Percentiles rank a stretch among this genome's conserved stretches.
These are phyloP conservation scores for Populus tremula DNA, from an alignment of 345 rosid species.

Conservation along the genomic window DNA sequence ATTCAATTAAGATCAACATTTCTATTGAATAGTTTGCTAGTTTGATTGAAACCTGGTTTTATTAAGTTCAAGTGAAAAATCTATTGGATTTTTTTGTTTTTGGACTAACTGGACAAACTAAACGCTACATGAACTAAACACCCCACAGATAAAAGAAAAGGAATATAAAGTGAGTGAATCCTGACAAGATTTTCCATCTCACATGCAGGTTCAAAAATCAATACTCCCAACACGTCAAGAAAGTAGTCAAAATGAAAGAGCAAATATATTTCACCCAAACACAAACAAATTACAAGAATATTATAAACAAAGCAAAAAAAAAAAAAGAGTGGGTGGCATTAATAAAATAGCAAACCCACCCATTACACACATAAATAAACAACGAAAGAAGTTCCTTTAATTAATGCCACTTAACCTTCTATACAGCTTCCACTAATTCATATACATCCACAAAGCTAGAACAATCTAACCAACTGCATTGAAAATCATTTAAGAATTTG, in stretches of 20 bases:
- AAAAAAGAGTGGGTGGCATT: neutral
- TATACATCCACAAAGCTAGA: neutral
- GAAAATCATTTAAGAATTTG: neutral
- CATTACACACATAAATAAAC: neutral
- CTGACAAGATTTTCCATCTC: too few species aligned
- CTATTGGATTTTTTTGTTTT: neutral
- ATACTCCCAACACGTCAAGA: neutral
- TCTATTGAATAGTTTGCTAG: neutral
- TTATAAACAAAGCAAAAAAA: neutral
- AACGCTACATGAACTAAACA: too few species aligned
- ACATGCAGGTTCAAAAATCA: too few species aligned
- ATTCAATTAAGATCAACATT: neutral
- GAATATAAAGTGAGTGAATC: neutral
- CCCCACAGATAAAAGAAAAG: neutral
- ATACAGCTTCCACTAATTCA: neutral
- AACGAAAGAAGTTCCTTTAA: neutral
- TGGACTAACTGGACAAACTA: neutral
- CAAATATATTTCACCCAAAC: neutral
- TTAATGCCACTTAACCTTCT: neutral
- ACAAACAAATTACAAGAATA: neutral
- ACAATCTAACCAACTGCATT: neutral
- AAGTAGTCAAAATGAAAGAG: neutral
- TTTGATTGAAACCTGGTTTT: neutral
- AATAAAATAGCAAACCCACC: neutral
- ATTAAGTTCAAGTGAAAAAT: neutral